phyloP scores from a whole-genome alignment of 495 filamentous ascomycete genomes.

The Aspergillus heteromorphus region DNA sequence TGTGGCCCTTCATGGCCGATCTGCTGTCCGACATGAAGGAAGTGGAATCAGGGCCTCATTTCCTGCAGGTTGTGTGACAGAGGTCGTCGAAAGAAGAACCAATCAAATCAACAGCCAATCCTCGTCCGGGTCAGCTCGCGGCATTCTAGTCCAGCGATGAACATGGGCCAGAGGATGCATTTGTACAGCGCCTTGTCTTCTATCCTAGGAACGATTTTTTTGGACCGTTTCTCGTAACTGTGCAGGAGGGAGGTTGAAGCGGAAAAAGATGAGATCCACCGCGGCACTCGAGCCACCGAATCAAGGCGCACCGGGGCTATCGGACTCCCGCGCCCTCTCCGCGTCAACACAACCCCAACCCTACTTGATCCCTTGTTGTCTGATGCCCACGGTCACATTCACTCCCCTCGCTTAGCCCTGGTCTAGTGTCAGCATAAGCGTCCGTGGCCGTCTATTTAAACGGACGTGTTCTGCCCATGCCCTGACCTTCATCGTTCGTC shows the following conservation, averaged over 20 bases:
- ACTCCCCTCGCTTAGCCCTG: background rate
- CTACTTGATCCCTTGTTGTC: too few species aligned
- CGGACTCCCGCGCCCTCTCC: too few species aligned
- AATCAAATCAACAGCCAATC: conserved; percentile 38
- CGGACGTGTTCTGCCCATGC: background rate
- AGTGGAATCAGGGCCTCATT: too few species aligned
- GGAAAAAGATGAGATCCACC: too few species aligned
- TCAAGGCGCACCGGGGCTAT: too few species aligned
- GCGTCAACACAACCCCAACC: too few species aligned
- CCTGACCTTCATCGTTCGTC: background rate
- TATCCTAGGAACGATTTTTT: conserved; percentile 40
- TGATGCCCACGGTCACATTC: background rate
- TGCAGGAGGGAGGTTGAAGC: too few species aligned
- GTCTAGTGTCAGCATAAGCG: background rate
- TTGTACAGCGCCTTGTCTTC: conserved; percentile 47
- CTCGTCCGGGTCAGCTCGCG: conserved; percentile 18
- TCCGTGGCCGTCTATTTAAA: background rate
- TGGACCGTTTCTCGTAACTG: conserved; percentile 33
- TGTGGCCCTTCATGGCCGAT: too few species aligned
- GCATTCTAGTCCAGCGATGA: conserved; percentile 50
- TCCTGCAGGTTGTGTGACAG: too few species aligned
- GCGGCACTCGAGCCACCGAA: too few species aligned
- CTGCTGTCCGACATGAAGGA: too few species aligned
- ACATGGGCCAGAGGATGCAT: conserved; percentile 54
- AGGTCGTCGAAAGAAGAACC: background rate